Percentiles rank a stretch among this genome's conserved stretches.
Evolutionary conservation across 2,329 filamentous ascomycete genomes (phyloP).

Genomic region (Monosporascus cannonballus): DNA sequence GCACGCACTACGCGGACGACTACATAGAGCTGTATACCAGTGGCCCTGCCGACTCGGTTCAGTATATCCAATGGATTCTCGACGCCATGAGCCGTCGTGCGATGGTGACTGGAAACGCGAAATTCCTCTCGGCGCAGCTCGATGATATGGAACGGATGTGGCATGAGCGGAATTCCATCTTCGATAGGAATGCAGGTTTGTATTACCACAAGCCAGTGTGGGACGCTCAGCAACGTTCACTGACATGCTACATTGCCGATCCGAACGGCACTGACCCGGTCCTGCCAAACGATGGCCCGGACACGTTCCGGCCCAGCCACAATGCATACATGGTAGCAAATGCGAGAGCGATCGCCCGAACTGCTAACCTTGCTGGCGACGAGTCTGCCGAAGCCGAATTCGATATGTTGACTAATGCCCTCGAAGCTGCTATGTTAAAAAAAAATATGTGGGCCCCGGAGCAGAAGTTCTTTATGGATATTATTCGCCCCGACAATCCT

Average conservation of each 20-base stretch:
- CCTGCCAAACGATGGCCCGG: constrained; percentile 29
- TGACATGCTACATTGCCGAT: constrained; percentile 32
- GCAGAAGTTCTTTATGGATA: constrained; percentile 33
- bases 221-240: constrained; percentile 36
- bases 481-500: constrained; percentile 30
- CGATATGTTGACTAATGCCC: constrained; percentile 23
- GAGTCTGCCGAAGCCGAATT: constrained; percentile 23
- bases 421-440: constrained; percentile 29
- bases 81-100: constrained; percentile 27
- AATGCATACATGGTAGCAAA: constrained; percentile 39
- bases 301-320: constrained; percentile 35
- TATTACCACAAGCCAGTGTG: constrained; percentile 36
- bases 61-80: constrained; percentile 33
- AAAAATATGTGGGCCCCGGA: constrained; percentile 30
- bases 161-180: constrained; percentile 31
- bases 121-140: constrained; percentile 31
- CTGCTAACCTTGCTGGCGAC: constrained; percentile 30
- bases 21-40: constrained; percentile 31
- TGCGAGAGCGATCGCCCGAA: constrained; percentile 31
- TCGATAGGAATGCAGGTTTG: constrained; percentile 28
- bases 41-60: constrained; percentile 29
- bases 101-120: constrained; percentile 31
- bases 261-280: constrained; percentile 23
- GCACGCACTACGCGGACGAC: constrained; percentile 32
- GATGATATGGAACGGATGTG: constrained; percentile 33